Evolutionary conservation across 306 rosid genomes (phyloP).

Genomic region (Luffa acutangula): DNA sequence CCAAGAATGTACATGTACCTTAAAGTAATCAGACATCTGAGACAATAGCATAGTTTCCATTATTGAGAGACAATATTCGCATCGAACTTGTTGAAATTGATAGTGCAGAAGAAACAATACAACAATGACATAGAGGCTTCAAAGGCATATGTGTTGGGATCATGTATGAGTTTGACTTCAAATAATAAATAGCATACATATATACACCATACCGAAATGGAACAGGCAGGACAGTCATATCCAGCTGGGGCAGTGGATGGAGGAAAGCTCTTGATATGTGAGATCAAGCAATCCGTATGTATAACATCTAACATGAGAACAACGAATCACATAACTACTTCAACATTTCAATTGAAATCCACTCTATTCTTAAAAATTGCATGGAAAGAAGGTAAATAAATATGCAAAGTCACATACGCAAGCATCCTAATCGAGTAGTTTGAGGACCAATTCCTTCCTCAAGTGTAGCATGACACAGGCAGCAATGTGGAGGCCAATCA

Average conservation of each 20-base stretch:
- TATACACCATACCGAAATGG: slow-evolving; percentile 56
- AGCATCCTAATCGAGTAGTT: slow-evolving; percentile 90
- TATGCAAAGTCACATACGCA: slow-evolving; percentile 62
- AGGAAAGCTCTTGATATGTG: slow-evolving; percentile 92
- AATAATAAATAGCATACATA: neutral
- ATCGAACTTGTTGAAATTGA: neutral
- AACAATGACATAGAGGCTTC: neutral
- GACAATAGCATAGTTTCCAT: neutral
- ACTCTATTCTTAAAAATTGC: neutral
- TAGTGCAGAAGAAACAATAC: neutral
- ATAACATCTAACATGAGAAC: slow-evolving; percentile 49
- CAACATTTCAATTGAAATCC: neutral
- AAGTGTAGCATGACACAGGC: slow-evolving; percentile 54
- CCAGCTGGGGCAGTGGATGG: slow-evolving; percentile 97
- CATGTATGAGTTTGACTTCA: neutral
- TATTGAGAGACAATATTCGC: neutral
- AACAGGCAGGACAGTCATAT: slow-evolving; percentile 84
- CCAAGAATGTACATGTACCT: slow-evolving; percentile 7
- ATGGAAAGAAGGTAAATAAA: slow-evolving; percentile 10
- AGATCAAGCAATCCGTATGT: slow-evolving; percentile 83
- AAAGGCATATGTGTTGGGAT: neutral
- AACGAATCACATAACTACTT: slow-evolving; percentile 14
- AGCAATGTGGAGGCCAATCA: slow-evolving; percentile 97
- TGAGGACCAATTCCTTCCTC: slow-evolving; percentile 62
- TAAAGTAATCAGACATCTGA: neutral